Evolutionary conservation across 2,329 filamentous ascomycete species (phyloP), one percentile per base, ranked within the genome.

Genomic region (Ascochyta lentis): DNA sequence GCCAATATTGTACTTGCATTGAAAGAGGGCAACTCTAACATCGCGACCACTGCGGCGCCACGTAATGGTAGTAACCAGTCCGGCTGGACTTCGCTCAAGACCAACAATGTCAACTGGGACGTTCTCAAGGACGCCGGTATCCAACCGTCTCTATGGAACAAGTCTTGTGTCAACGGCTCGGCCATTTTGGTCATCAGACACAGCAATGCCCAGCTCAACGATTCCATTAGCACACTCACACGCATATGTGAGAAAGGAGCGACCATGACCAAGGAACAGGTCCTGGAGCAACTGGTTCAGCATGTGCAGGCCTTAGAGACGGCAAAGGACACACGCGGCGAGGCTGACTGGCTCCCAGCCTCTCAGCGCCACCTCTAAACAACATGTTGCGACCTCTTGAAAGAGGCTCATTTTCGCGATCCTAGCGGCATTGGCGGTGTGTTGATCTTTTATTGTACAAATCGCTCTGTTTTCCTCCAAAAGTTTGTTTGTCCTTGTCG

Each of bases 81-180:
- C n/a, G 59, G 60, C 13, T 67, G 65, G 61, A 55, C 42, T 3
- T 38, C 43, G 3, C 58, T 68, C 16, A 67, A 67, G 29, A 40
- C 40, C 24, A 67, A 69, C 56, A 69, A 69, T 44, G 56, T 64
- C 39, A 58, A 56, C 19, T 35, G 49, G 19, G 59, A 65, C 41
- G 50, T 69, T 26, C 34, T 47, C 1, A 51, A 55, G n/a, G 48
- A 56, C 13, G 51, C 51, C 37, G 39, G 50, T 5, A 47, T 59
- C 22, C 41, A 56, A 8, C 61, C 61, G 2, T 54, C 63, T 6
- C 27, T 42, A 6, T 56, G 39, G 42, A 66, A 66, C 54, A 66
- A 66, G 31, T 49, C 43, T 4, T 56, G 58, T 2, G 50, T 62
- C 23, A 55, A 55, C 31, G 55, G 44, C 13, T 60, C 61, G 2